These are phyloP conservation scores for Fusarium sp. DNA, from an alignment of 2,329 filamentous ascomycete species.

Conservation along the genomic window DNA sequence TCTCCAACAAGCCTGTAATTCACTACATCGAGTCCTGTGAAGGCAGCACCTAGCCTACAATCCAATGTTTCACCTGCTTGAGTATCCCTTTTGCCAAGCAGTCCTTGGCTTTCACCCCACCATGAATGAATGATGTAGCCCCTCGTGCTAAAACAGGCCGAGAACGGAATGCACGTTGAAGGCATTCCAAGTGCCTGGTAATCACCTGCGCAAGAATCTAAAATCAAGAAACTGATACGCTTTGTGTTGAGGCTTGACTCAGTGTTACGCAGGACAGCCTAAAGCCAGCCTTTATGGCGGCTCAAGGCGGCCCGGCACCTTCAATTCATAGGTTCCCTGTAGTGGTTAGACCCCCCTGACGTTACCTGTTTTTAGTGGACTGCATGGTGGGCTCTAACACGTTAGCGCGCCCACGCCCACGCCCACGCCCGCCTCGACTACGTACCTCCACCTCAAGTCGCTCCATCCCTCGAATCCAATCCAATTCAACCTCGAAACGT, in stretches of 20 bases:
- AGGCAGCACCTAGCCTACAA: neutral
- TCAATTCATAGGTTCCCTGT: neutral
- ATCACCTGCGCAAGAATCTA: neutral
- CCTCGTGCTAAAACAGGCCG: neutral
- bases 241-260: neutral
- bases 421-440: conserved; percentile 20
- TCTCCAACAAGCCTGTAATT: neutral
- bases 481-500: conserved; percentile 28
- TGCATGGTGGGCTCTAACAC: conserved; percentile 21
- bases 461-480: conserved; percentile 39
- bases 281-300: conserved; percentile 5
- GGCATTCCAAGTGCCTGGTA: neutral
- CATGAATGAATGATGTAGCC: conserved; percentile 16
- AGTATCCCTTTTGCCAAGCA: conserved; percentile 16
- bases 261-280: neutral
- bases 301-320: conserved; percentile 6
- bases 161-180: conserved; percentile 1
- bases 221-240: neutral
- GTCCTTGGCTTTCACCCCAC: conserved; percentile 26
- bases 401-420: conserved; percentile 38
- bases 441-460: conserved; percentile 19
- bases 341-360: conserved; percentile 8
- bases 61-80: conserved; percentile 2
- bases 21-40: neutral
- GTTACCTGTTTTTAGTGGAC: conserved; percentile 32